Base-by-base conservation (phyloP, 163 green algal genomes). In the Chlamydomonas reinhardtii region DNA sequence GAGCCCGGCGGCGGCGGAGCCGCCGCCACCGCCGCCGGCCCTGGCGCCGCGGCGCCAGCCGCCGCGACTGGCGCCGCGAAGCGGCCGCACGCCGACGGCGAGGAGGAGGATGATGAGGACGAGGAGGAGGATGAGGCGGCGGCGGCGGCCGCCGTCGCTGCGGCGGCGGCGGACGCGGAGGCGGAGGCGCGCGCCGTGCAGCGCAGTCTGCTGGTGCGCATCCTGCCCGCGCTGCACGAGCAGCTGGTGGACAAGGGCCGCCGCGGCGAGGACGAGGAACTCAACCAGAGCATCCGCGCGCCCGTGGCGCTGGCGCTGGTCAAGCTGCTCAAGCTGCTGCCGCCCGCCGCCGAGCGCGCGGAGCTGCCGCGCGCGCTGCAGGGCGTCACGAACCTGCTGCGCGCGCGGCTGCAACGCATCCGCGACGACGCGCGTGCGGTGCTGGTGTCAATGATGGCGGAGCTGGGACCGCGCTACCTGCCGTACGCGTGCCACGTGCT, bases 271-370 rank as follows among this genome's bases (percentile, higher is more conserved):
- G 70, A 76, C 71, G 79, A 78, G 52, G 70, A 80, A 54, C 70
- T 39, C n/a, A 73, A 62, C 56, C 86, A 96, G 86, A 88, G 83
- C 6, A 94, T 97, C 48, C 86, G 96, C 5, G 90, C 96, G 24
- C 94, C 95, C 27, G 96, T 99, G 66, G 96, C 95, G 5, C 85
- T 98, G 75, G 97, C 97, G 14, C 72, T 99, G 5, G 94, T 98
- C 34, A 97, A 97, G 87, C 85, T 98, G 70, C 90, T 99, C n/a
- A 87, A 92, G 91, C 89, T 97, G 76, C 93, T 99, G 82, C 97
- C 97, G 17, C 68, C 86, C 35, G 87, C 89, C n/a, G 92, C 91
- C 17, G 91, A 96, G 86, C 77, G 90, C 6, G 66, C 79, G 9
- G 93, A 97, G 86, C 94, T 99, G 85, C 96, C 96, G 2, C 89